Base-by-base conservation (phyloP, 345 rosid genomes). In the Pelargonium nanum region DNA sequence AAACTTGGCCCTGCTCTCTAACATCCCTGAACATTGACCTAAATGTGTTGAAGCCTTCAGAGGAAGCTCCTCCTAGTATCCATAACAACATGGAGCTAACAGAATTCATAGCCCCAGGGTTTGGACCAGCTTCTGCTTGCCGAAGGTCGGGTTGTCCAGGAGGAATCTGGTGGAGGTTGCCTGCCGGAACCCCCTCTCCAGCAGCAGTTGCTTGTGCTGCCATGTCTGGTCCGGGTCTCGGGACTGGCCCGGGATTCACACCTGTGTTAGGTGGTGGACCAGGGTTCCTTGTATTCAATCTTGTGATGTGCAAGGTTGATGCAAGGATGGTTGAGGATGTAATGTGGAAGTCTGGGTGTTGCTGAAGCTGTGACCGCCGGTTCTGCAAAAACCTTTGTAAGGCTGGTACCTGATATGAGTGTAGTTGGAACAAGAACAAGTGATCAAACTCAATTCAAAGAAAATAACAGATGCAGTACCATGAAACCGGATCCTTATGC, bases 41-140 rank as follows among this genome's bases (percentile, higher is more conserved):
- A 59, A 94, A 79, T 1, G 97, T 83, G 82, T 81, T 94, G 28
- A 86, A 68, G 44, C 97, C 88, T 75, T 94, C 93, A 1, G 85
- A 79, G 17, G 99, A 87, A 56, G 97, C 97, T 60, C 97, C 99
- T 21, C 99, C 97, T 70, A 94, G 65, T 68, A 94, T 90, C 96
- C 96, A 86, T 58, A 94, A 69, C 74, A 94, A 66, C 68, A 94
- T 66, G 8, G 99, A 94, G 44, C 89, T 86, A 40, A 94, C 78
- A 0, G 97, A 86, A 81, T 81, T 93, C 95, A 86, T 78, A 2
- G 80, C 74, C 21, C 95, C 89, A 0, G 92, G 76, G 72, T 76
- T 82, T 0, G 79, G 62, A 52, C 74, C 83, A 15, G 81, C 62
- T 71, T 78, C 91, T 4, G 79, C 76, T 60, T 70, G 89, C 60